A percentile compares a stretch with the other conserved stretches of the same genome.
phyloP scores from a whole-genome alignment of 306 rosid species.

The Spatholobus suberectus region DNA sequence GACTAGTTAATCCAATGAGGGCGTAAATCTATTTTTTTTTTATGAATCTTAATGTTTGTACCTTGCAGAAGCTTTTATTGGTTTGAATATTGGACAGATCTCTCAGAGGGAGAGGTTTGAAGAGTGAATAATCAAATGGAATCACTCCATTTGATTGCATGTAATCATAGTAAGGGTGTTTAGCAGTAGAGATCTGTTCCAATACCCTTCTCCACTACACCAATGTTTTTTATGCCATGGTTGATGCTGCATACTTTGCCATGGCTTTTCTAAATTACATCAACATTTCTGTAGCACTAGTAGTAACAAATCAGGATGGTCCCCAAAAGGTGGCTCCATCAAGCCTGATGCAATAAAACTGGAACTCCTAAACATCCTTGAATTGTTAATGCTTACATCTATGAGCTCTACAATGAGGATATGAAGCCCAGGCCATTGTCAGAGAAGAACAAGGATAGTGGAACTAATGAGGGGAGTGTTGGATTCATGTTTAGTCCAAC shows the following conservation, averaged over 20 bases:
- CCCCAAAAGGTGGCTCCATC: slow-evolving; percentile 64
- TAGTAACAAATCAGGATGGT: slow-evolving; percentile 93
- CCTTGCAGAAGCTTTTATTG: slow-evolving; percentile 68
- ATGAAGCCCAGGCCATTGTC: slow-evolving; percentile 61
- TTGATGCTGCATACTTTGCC: slow-evolving; percentile 81
- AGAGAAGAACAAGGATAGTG: slow-evolving; percentile 84
- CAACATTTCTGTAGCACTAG: slow-evolving; percentile 66
- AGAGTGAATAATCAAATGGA: slow-evolving; percentile 80
- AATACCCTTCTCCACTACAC: slow-evolving; percentile 83
- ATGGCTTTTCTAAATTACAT: slow-evolving; percentile 80
- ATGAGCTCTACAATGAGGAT: slow-evolving; percentile 86
- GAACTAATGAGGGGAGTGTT: slow-evolving; percentile 95
- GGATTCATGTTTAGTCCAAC: too few relatives aligned
- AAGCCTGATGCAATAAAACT: slow-evolving; percentile 86
- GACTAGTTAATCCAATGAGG: background rate
- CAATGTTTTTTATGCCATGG: slow-evolving; percentile 84
- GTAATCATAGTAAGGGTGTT: too few relatives aligned
- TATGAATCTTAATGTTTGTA: slow-evolving; percentile 32
- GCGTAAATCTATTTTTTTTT: background rate
- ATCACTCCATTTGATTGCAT: slow-evolving; percentile 76
- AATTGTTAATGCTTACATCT: slow-evolving; percentile 73
- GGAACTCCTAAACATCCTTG: slow-evolving; percentile 88
- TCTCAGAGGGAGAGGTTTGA: too few relatives aligned
- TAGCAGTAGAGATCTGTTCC: too few relatives aligned
- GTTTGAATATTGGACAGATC: slow-evolving; percentile 90